Conservation (phyloP, 2,329 filamentous ascomycete species). For the Cordyceps tenuipes region DNA sequence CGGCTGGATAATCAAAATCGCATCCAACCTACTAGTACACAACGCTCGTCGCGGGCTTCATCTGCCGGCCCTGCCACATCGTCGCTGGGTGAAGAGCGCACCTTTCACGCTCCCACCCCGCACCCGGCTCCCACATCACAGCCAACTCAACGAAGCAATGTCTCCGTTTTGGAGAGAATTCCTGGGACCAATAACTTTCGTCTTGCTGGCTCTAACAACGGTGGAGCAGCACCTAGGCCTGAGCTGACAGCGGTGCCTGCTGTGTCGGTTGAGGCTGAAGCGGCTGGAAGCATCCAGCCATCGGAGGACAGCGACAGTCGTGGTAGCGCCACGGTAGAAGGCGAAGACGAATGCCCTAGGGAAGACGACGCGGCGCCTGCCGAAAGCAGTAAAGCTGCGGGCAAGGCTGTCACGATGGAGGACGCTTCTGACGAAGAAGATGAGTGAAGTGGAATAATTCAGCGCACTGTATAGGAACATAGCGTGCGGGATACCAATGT, state of each 20-base stretch:
- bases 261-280: constrained; percentile 22
- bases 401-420: constrained; percentile 38
- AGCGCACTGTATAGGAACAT: background rate
- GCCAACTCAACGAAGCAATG: constrained; percentile 31
- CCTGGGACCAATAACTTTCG: constrained; percentile 5
- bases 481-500: background rate
- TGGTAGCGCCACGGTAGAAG: constrained; percentile 1
- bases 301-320: background rate
- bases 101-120: background rate
- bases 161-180: constrained; percentile 2
- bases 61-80: constrained; percentile 9
- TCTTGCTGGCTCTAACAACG: background rate
- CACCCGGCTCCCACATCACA: constrained; percentile 23
- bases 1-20: constrained; percentile 34
- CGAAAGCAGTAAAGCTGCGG: constrained; percentile 31
- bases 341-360: constrained; percentile 4
- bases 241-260: background rate
- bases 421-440: constrained; percentile 34
- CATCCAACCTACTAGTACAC: background rate
- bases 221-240: background rate
- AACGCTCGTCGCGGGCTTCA: constrained; percentile 5
- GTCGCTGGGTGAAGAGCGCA: background rate
- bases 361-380: constrained; percentile 12
- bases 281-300: background rate
- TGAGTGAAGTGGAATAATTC: constrained; percentile 19